Base-by-base conservation (phyloP, 345 rosid species). In the Cardamine occulta region DNA sequence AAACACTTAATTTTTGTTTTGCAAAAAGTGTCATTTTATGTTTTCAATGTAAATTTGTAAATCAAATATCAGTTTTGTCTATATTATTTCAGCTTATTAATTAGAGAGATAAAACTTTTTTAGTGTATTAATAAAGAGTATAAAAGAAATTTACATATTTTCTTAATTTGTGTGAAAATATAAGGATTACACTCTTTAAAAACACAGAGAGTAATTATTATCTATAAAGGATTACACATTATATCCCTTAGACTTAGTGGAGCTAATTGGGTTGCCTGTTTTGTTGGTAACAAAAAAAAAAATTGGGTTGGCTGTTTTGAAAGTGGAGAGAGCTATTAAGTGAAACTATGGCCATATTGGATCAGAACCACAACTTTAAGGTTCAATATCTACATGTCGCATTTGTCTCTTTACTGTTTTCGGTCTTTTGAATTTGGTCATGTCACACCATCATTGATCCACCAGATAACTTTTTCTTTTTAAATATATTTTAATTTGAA, bases 381-480 rank as follows among this genome's bases (percentile, higher is more conserved):
- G 42, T 35, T 67, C 24, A 39, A 49, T 66, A 67, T 75, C 67
- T 75, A 17, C 8, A 48, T 66, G 73, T 57, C 32, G 53, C 68
- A 66, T 75, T 67, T 75, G 73, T 75, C 73, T 58, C 60, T 75
- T 66, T 69, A 44, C 52, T 35, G 57, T 62, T 70, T 69, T 76
- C 24, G 57, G 11, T 45, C 14, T 70, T 45, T 26, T 68, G 64
- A 18, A 11, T 72, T 37, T 24, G 7, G 61, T 76, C 60, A 28
- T 63, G 24, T 76, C 65, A 48, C 70, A 44, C 17, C 60, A 57
- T 57, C 35, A 74, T 48, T 58, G 39, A 35, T 56, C 69, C 28
- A 18, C 35, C n/a, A 8, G 8, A 23, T 47, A 44, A 58, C 42
- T 39, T 70, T 70, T 15, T 18, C 13, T 58, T 70, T 15, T 18